phyloP scores from a whole-genome alignment of 768 basidiomycete genomes.

The Antrodiella citrinella region DNA sequence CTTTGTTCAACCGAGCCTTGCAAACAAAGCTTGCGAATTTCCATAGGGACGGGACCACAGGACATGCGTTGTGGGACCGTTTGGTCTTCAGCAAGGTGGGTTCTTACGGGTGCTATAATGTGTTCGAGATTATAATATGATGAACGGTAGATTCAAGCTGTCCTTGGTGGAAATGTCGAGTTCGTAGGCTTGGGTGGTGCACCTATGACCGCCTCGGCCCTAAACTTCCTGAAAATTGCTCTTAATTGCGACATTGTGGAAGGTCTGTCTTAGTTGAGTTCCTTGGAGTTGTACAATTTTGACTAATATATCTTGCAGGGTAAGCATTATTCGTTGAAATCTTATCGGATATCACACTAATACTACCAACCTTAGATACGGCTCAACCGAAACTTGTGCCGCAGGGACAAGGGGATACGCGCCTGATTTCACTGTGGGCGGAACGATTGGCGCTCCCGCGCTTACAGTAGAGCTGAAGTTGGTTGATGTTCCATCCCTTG shows the following conservation, averaged over 20 bases:
- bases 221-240: slow-evolving; percentile 86
- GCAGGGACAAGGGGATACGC: slow-evolving; percentile 47
- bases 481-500: slow-evolving; percentile 84
- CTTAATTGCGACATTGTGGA: slow-evolving; percentile 68
- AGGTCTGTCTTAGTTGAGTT: slow-evolving; percentile 56
- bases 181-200: slow-evolving; percentile 78
- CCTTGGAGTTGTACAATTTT: too few relatives aligned
- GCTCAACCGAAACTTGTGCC: slow-evolving; percentile 83
- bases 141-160: slow-evolving; percentile 53
- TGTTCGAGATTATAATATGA: not conserved
- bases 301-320: too few relatives aligned
- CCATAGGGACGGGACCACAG: slow-evolving; percentile 55
- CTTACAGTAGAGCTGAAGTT: slow-evolving; percentile 78
- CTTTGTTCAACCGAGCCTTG: slow-evolving; percentile 73
- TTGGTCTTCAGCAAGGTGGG: slow-evolving; percentile 87
- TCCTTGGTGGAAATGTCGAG: slow-evolving; percentile 72
- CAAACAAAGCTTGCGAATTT: slow-evolving; percentile 67
- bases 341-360: too few relatives aligned
- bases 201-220: slow-evolving; percentile 76
- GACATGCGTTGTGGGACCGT: slow-evolving; percentile 81
- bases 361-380: slow-evolving; percentile 46
- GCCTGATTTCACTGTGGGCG: slow-evolving; percentile 54
- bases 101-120: too few relatives aligned
- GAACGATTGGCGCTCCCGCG: slow-evolving; percentile 78
- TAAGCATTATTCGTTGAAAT: too few relatives aligned